Evolutionary conservation across 352 stramenopile species (phyloP).

Genomic region (Paralagenidium karlingii): DNA sequence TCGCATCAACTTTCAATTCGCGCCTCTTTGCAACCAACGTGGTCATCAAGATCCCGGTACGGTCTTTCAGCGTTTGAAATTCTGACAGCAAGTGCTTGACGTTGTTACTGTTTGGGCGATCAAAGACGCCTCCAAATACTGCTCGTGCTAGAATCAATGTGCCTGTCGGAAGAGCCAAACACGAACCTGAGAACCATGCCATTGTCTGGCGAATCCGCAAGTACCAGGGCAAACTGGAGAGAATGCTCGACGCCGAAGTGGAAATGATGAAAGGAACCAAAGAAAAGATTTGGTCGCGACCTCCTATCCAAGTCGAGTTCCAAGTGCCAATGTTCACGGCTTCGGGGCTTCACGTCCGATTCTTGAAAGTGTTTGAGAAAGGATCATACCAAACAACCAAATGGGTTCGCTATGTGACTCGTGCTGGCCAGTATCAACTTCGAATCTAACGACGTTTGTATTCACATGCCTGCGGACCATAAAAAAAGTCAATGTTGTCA

Average conservation of each 20-base stretch:
- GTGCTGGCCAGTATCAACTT: constrained; percentile 95
- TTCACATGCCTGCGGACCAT: constrained; percentile 56
- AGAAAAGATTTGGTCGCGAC: constrained; percentile 93
- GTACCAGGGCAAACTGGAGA: constrained; percentile 92
- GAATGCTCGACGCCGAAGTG: constrained; percentile 92
- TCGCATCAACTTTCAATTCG: constrained; percentile 90
- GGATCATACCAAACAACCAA: constrained; percentile 96
- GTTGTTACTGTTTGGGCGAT: constrained; percentile 5
- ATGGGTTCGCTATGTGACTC: constrained; percentile 98
- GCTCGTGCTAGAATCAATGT: constrained; percentile 93
- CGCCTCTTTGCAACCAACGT: constrained; percentile 95
- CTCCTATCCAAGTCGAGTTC: constrained; percentile 97
- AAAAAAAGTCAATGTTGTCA: neutral
- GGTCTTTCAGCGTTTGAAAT: constrained; percentile 4
- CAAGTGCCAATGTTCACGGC: constrained; percentile 97
- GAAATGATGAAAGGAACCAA: constrained; percentile 95
- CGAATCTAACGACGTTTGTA: constrained; percentile 88
- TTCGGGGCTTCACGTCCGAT: constrained; percentile 95
- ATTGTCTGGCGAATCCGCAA: constrained; percentile 98
- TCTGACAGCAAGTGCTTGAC: constrained; percentile 35
- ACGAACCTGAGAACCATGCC: constrained; percentile 95
- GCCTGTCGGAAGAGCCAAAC: constrained; percentile 92
- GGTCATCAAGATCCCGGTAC: constrained; percentile 89
- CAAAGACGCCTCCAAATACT: constrained; percentile 89
- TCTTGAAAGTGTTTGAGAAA: constrained; percentile 98